phyloP scores from a whole-genome alignment of 1,139 yeast species.

The Nakaseomyces kungkrabaensis region DNA sequence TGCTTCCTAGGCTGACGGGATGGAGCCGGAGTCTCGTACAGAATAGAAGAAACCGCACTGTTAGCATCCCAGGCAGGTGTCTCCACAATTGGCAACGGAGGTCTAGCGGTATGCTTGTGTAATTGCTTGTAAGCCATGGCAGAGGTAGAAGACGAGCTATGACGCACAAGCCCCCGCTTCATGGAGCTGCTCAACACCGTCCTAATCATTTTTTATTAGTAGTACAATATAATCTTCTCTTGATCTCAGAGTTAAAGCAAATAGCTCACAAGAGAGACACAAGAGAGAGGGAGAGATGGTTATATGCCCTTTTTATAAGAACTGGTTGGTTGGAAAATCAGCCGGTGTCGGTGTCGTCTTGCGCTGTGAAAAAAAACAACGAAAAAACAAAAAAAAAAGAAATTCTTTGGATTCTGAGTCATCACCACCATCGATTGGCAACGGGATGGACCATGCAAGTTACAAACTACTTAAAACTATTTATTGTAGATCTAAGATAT shows the following conservation, averaged over 20 bases:
- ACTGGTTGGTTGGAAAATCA: neutral
- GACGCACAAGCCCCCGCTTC: slow-evolving; percentile 7
- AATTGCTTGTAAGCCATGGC: slow-evolving; percentile 90
- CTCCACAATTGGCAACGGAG: slow-evolving; percentile 89
- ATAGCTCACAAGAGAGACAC: too few species aligned
- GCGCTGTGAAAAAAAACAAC: neutral
- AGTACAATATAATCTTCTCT: too few species aligned
- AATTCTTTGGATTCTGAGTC: neutral
- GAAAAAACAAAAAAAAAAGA: neutral
- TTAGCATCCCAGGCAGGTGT: slow-evolving; percentile 94
- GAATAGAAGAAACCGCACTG: slow-evolving; percentile 88
- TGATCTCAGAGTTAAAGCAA: too few species aligned
- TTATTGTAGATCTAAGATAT: too few species aligned
- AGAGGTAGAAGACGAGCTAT: slow-evolving; percentile 59
- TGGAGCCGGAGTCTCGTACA: slow-evolving; percentile 85
- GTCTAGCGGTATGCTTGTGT: slow-evolving; percentile 78
- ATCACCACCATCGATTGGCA: neutral
- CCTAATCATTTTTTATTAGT: slow-evolving; percentile 4
- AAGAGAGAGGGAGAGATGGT: neutral
- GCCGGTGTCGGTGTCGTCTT: neutral
- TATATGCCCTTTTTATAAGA: too few species aligned
- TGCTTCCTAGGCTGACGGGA: slow-evolving; percentile 57
- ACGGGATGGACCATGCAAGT: too few species aligned
- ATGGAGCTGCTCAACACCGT: slow-evolving; percentile 5
- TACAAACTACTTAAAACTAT: neutral